A percentile compares a stretch with the other conserved stretches of the same genome.
phyloP scores from a whole-genome alignment of 1,139 yeast genomes.

The Geotrichum histeridarum region DNA sequence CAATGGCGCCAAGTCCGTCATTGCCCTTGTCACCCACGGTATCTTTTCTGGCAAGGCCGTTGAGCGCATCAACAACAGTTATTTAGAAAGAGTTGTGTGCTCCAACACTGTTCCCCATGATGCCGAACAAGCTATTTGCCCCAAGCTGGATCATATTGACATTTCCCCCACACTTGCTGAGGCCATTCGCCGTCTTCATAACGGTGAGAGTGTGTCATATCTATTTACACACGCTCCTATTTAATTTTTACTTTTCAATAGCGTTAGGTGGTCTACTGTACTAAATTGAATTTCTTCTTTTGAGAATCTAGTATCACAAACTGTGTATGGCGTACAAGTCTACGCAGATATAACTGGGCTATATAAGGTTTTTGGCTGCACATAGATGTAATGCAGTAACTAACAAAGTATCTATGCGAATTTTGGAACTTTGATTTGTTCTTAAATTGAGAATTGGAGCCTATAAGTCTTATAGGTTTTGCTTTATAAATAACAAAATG shows the following conservation, averaged over 20 bases:
- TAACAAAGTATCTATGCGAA: too few relatives aligned
- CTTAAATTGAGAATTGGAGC: too few relatives aligned
- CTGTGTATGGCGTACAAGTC: not conserved
- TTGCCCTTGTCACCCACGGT: conserved; percentile 95
- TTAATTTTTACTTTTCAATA: conserved; percentile 13
- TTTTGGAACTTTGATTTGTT: too few relatives aligned
- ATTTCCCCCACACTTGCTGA: conserved; percentile 77
- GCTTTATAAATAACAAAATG: too few relatives aligned
- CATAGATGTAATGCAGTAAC: too few relatives aligned
- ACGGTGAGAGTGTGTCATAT: conserved; percentile 94
- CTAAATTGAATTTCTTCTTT: not conserved
- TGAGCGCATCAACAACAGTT: conserved; percentile 70
- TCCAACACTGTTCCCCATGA: conserved; percentile 92
- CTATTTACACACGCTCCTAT: conserved; percentile 71
- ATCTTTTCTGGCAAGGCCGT: conserved; percentile 84
- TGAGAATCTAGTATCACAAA: not conserved
- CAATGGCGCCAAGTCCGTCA: conserved; percentile 75
- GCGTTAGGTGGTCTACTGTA: too few relatives aligned
- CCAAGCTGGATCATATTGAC: conserved; percentile 77
- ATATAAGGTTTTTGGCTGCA: too few relatives aligned
- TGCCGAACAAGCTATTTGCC: conserved; percentile 60
- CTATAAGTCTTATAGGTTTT: too few relatives aligned
- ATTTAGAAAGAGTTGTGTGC: conserved; percentile 74
- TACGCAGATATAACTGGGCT: too few relatives aligned
- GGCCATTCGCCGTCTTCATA: conserved; percentile 90